These are phyloP conservation scores for Grifola frondosa DNA, from an alignment of 1,284 basidiomycete genomes.

Conservation along the genomic window DNA sequence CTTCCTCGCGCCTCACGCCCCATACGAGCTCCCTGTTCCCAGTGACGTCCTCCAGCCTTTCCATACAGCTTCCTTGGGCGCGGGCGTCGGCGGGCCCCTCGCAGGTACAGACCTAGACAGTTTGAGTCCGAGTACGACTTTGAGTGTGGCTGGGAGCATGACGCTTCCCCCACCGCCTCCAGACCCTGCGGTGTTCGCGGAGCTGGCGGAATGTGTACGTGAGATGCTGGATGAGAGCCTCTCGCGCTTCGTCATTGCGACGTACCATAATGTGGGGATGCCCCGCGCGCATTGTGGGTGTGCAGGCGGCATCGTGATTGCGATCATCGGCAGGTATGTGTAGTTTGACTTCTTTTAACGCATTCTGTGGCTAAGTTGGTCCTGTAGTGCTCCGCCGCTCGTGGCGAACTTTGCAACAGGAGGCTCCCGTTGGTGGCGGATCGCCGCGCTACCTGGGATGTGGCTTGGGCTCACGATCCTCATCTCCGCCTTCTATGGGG, in stretches of 20 bases:
- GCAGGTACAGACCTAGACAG: conserved; percentile 9
- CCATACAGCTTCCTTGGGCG: conserved; percentile 32
- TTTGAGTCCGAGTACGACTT: conserved; percentile 8
- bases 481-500: conserved; percentile 64
- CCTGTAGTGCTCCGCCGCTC: conserved; percentile 52
- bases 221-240: conserved; percentile 64
- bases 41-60: conserved; percentile 66
- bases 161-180: conserved; percentile 30
- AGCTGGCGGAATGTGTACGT: conserved; percentile 55
- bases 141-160: conserved; percentile 2
- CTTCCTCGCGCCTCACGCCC: conserved; percentile 66
- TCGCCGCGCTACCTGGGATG: conserved; percentile 63
- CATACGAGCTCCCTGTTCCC: conserved; percentile 69
- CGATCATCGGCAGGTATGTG: conserved; percentile 29
- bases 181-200: conserved; percentile 61
- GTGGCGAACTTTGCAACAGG: conserved; percentile 46
- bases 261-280: conserved; percentile 76
- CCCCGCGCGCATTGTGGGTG: conserved; percentile 68
- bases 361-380: not conserved
- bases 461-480: conserved; percentile 69
- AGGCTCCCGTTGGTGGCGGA: conserved; percentile 51
- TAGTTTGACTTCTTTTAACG: conserved; percentile 23
- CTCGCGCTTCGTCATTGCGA: conserved; percentile 64
- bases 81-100: conserved; percentile 7
- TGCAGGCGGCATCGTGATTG: conserved; percentile 50